Evolutionary conservation across 176 grass and related monocot genomes (phyloP).

Genomic region (Triticum aestivum): IWGSC_CS_RefSeq_v2.1 NC_057814.1:383385285-383385784

Average conservation of each 20-base stretch:
- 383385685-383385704: not conserved
- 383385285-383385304: conserved; percentile 33
- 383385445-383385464: not conserved
- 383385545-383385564: conserved; percentile 89
- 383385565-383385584: conserved; percentile 96
- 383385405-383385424: not conserved
- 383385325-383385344: conserved; percentile 85
- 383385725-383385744: conserved; percentile 72
- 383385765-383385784: conserved; percentile 84
- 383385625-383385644: conserved; percentile 91
- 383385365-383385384: conserved; percentile 78
- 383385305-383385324: conserved; percentile 96
- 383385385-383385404: conserved; percentile 32
- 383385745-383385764: conserved; percentile 89
- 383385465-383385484: conserved; percentile 37
- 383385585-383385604: conserved; percentile 57
- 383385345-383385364: conserved; percentile 91
- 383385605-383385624: conserved; percentile 71
- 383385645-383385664: not conserved
- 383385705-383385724: conserved; percentile 20
- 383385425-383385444: not conserved
- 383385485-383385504: conserved; percentile 88
- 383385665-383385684: no score
- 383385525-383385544: conserved; percentile 87
- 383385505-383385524: conserved; percentile 94